phyloP scores from a whole-genome alignment of 2,329 filamentous ascomycete genomes.

The Ophiostoma sp. region DNA sequence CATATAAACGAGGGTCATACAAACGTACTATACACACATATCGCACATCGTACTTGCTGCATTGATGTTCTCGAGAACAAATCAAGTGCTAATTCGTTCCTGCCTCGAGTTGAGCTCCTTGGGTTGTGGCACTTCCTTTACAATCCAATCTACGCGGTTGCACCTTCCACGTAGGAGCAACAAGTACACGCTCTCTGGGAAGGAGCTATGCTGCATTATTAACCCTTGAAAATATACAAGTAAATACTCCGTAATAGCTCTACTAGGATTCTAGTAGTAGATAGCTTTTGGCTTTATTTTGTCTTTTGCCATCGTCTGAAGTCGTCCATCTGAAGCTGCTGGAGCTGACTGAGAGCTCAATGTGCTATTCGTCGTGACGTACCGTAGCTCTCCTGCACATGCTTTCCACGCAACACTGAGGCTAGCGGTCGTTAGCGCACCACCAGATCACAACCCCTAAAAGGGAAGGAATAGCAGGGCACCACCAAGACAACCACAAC shows the following conservation, averaged over 20 bases:
- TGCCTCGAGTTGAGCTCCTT: background rate
- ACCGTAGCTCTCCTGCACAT: constrained; percentile 10
- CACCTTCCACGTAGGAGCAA: background rate
- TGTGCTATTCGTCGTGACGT: background rate
- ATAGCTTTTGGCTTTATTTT: no score
- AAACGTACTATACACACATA: background rate
- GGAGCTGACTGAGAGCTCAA: background rate
- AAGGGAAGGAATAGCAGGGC: background rate
- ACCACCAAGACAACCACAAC: background rate
- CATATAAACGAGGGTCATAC: background rate
- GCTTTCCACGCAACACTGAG: background rate
- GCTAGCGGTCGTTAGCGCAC: background rate
- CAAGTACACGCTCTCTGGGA: background rate
- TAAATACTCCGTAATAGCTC: background rate
- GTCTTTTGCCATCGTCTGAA: no score
- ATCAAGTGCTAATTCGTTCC: background rate
- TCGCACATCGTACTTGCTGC: background rate
- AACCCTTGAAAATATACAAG: background rate
- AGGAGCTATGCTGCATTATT: background rate
- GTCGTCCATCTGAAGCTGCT: background rate
- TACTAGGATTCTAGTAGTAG: no score
- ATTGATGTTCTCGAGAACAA: background rate
- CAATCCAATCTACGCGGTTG: background rate
- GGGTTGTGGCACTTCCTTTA: background rate
- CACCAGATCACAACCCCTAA: background rate